phyloP scores from a whole-genome alignment of 148 eudicot species.

The Arbutus unedo region DNA sequence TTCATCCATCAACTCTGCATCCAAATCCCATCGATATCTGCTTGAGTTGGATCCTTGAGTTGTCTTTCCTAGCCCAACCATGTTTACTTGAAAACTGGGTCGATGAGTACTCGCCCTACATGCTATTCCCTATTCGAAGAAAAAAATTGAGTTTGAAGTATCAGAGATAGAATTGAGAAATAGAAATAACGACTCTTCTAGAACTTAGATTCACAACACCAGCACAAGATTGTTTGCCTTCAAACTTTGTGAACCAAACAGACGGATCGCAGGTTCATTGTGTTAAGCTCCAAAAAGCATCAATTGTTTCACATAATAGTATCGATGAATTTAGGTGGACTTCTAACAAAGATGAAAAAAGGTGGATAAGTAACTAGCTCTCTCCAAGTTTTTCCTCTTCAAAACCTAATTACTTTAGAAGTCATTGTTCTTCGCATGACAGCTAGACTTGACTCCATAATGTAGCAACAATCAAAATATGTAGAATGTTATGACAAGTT shows the following conservation, averaged over 20 bases:
- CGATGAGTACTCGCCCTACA: conserved; percentile 92
- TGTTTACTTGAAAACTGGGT: conserved; percentile 89
- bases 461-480: neutral
- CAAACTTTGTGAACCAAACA: neutral
- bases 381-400: neutral
- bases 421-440: neutral
- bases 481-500: neutral
- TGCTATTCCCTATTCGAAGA: conserved; percentile 72
- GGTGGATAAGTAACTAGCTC: neutral
- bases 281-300: neutral
- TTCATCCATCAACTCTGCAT: conserved; percentile 82
- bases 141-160: neutral
- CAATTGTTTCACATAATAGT: neutral
- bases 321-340: neutral
- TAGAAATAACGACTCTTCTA: neutral
- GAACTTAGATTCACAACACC: neutral
- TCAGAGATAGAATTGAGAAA: neutral
- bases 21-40: conserved; percentile 86
- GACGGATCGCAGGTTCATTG: neutral
- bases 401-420: neutral
- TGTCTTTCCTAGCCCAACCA: conserved; percentile 86
- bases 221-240: neutral
- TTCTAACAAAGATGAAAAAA: neutral
- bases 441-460: neutral
- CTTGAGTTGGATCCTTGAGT: conserved; percentile 70